These are phyloP conservation scores for Angophora floribunda DNA, from an alignment of 345 rosid genomes.

Conservation along the genomic window DNA sequence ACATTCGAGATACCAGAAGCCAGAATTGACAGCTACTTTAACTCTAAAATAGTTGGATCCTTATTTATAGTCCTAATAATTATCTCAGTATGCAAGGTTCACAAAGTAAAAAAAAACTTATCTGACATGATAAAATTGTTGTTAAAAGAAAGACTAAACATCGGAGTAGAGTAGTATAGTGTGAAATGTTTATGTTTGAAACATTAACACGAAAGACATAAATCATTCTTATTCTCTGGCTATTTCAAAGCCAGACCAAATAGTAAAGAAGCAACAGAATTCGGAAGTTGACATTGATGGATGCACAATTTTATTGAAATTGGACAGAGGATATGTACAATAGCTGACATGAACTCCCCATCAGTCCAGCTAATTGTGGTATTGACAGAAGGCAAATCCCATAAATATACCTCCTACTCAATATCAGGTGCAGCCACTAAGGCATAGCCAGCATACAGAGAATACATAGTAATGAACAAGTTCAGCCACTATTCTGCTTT, in stretches of 20 bases:
- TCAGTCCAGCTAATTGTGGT: background rate
- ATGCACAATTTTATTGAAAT: background rate
- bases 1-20: background rate
- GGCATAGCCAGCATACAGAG: background rate
- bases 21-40: background rate
- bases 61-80: background rate
- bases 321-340: background rate
- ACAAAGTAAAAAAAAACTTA: background rate
- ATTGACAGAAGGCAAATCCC: background rate
- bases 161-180: background rate
- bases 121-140: background rate
- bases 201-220: background rate
- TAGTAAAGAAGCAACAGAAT: background rate
- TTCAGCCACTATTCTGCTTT: background rate
- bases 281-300: background rate
- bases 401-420: background rate
- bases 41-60: background rate
- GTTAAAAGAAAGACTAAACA: background rate
- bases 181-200: background rate
- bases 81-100: background rate
- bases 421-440: background rate
- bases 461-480: background rate
- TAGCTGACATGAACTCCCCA: background rate
- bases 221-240: background rate
- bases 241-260: background rate